Evolutionary conservation across 139 green algal genomes (phyloP).

Genomic region (Chlamydomonas asymmetrica): DNA sequence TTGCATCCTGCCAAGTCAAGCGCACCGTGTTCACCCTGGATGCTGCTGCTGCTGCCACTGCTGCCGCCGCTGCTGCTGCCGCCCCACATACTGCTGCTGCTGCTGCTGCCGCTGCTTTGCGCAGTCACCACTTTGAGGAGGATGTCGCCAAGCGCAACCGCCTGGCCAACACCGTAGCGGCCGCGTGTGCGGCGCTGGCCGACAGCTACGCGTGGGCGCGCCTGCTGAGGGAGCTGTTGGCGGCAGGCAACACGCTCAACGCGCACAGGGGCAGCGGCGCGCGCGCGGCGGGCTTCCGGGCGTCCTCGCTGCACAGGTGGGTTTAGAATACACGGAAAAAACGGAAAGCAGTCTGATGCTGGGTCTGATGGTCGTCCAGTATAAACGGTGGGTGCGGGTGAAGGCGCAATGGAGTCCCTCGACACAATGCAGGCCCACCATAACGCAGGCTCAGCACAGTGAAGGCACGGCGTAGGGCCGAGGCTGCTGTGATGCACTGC

Average conservation of each 20-base stretch:
- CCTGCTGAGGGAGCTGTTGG: constrained; percentile 27
- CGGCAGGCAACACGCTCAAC: constrained; percentile 21
- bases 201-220: constrained; percentile 16
- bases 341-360: too few relatives aligned
- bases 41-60: not conserved
- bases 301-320: constrained; percentile 1
- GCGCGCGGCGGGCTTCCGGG: constrained; percentile 9
- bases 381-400: too few relatives aligned
- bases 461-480: too few relatives aligned
- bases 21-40: not conserved
- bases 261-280: not conserved
- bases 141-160: constrained; percentile 13
- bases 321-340: too few relatives aligned
- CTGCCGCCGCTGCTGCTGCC: not conserved
- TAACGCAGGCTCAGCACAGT: too few relatives aligned
- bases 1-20: not conserved
- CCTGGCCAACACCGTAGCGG: not conserved
- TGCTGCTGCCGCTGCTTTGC: not conserved
- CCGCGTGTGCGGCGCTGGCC: not conserved
- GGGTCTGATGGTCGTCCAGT: too few relatives aligned
- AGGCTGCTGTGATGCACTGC: too few relatives aligned
- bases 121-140: constrained; percentile 30
- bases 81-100: not conserved
- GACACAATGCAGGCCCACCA: too few relatives aligned
- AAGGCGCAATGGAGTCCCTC: too few relatives aligned